A percentile compares a stretch with the other conserved stretches of the same genome.
Conservation (phyloP, 148 eudicot genomes). For the Rheum nobile region DNA sequence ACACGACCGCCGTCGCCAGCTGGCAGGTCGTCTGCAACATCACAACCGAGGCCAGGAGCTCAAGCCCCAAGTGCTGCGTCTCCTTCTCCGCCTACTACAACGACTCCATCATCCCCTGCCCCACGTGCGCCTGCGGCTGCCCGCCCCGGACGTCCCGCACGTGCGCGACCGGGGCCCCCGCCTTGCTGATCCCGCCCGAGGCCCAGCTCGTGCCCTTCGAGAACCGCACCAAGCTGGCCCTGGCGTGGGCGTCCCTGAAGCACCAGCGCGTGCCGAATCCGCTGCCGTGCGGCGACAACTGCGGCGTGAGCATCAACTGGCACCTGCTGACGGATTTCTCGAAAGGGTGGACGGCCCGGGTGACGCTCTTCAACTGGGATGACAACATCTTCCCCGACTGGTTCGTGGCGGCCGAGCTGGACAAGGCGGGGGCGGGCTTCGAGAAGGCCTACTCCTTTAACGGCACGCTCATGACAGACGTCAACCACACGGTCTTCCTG, state of each 20-base stretch:
- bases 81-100: constrained; percentile 40
- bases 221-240: constrained; percentile 45
- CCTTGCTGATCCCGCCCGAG: constrained; percentile 79
- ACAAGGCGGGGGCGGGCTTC: constrained; percentile 25
- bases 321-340: constrained; percentile 47
- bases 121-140: constrained; percentile 70
- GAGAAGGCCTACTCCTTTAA: constrained; percentile 51
- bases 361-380: constrained; percentile 68
- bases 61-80: constrained; percentile 37
- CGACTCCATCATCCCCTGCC: constrained; percentile 39
- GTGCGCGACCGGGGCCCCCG: constrained; percentile 55
- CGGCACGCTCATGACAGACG: constrained; percentile 23
- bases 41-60: constrained; percentile 32
- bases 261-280: constrained; percentile 54
- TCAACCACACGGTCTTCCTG: constrained; percentile 33
- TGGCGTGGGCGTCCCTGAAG: constrained; percentile 68
- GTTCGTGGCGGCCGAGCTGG: constrained; percentile 43
- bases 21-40: constrained; percentile 52
- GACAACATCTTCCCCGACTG: constrained; percentile 42
- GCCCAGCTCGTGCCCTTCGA: constrained; percentile 83
- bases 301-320: constrained; percentile 90
- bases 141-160: constrained; percentile 17
- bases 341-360: constrained; percentile 57
- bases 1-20: constrained; percentile 20
- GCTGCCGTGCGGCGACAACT: constrained; percentile 74